Evolutionary conservation across 108 stramenopile genomes (phyloP).

Genomic region (Nitzschia inconspicua): DNA sequence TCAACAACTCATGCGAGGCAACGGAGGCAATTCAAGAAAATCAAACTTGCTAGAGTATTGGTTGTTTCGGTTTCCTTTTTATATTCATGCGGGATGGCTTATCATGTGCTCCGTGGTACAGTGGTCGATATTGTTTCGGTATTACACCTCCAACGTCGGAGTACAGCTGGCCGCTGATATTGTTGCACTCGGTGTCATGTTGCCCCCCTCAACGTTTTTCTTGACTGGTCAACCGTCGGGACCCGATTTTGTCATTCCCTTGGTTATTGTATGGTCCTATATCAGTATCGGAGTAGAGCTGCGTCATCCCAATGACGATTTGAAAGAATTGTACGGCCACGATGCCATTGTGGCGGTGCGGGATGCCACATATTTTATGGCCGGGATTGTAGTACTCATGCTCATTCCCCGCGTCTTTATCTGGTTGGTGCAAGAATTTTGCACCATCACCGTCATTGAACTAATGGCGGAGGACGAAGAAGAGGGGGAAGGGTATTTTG

Average conservation of each 20-base stretch:
- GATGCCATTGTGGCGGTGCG: constrained; percentile 34
- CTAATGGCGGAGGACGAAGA: constrained; percentile 9
- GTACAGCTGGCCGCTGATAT: constrained; percentile 47
- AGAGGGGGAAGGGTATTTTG: background rate
- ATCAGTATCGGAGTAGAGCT: constrained; percentile 17
- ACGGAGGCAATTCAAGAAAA: constrained; percentile 12
- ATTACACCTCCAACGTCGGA: constrained; percentile 14
- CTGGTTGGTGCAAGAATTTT: constrained; percentile 44
- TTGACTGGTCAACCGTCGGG: constrained; percentile 19
- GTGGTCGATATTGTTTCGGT: constrained; percentile 38
- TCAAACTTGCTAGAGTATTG: constrained; percentile 39
- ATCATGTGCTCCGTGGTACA: constrained; percentile 38
- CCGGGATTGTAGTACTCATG: constrained; percentile 28
- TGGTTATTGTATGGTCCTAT: constrained; percentile 44
- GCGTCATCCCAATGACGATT: constrained; percentile 21
- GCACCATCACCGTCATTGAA: constrained; percentile 49
- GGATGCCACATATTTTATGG: constrained; percentile 34
- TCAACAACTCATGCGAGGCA: constrained; percentile 27
- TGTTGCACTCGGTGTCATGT: constrained; percentile 34
- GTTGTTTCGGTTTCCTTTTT: constrained; percentile 59
- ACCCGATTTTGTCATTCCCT: constrained; percentile 47
- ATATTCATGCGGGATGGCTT: constrained; percentile 53
- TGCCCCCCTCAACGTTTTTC: constrained; percentile 35
- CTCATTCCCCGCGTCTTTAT: constrained; percentile 35
- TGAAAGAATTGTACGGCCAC: constrained; percentile 33